Evolutionary conservation across 257 asterid genomes (phyloP).

Genomic region (Galeopsis tetrahit): DNA sequence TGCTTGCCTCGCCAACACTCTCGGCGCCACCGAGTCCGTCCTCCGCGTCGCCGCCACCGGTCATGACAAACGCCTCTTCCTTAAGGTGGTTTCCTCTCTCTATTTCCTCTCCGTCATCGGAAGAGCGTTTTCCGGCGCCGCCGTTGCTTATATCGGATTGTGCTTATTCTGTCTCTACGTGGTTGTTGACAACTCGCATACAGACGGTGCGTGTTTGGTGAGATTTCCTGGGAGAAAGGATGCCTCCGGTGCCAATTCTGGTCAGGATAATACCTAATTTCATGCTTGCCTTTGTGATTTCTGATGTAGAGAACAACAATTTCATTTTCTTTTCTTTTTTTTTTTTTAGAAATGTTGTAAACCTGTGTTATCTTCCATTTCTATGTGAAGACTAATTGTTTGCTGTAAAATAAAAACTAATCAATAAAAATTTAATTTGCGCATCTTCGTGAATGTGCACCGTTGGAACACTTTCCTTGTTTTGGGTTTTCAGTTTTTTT

Average conservation of each 20-base stretch:
- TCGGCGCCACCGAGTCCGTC: conserved; percentile 98
- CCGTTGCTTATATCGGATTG: conserved; percentile 83
- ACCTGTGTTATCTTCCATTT: conserved; percentile 26
- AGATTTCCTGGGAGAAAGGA: conserved; percentile 59
- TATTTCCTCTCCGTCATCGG: conserved; percentile 83
- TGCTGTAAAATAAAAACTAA: neutral
- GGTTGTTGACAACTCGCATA: conserved; percentile 56
- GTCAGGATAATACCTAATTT: conserved; percentile 43
- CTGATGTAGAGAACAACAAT: neutral
- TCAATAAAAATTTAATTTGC: neutral
- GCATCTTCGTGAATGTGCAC: too few relatives aligned
- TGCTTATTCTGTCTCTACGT: conserved; percentile 79
- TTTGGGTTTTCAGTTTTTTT: too few relatives aligned
- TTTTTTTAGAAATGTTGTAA: conserved; percentile 5
- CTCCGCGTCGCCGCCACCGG: conserved; percentile 99
- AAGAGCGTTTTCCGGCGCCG: conserved; percentile 74
- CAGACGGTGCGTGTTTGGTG: conserved; percentile 45
- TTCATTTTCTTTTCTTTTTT: neutral
- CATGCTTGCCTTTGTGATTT: conserved; percentile 25
- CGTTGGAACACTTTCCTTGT: too few relatives aligned
- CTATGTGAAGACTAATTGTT: conserved; percentile 2
- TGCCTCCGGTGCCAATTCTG: conserved; percentile 40
- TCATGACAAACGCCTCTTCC: conserved; percentile 88
- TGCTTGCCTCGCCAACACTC: conserved; percentile 89
- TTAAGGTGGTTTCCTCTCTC: conserved; percentile 82